Base-by-base conservation (phyloP, 495 filamentous ascomycete genomes). In the Aspergillus funiculosus region DNA sequence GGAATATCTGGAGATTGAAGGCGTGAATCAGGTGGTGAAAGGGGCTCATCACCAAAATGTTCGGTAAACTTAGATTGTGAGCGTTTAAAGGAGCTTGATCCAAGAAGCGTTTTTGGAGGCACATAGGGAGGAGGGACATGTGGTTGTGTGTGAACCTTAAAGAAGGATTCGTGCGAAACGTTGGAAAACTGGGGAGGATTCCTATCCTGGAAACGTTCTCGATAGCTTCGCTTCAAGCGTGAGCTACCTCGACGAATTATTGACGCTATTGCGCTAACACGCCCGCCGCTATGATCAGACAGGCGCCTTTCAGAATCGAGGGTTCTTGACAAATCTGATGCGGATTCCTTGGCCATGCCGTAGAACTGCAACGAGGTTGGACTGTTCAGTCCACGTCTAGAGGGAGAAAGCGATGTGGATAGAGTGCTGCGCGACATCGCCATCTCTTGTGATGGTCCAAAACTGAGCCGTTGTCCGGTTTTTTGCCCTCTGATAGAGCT, bases 61-160 rank as follows among this genome's bases (percentile, higher is more conserved):
- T 96, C 89, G n/a, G 82, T 79, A 71, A 96, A 96, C 35, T 87
- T 90, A 30, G 88, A 94, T 65, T 86, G 85, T 3, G 87, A 87
- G 21, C 88, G 82, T 48, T 81, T 79, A 6, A 89, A 79, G 1
- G 73, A 74, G 9, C 73, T 76, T 6, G 77, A 74, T 26, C 68
- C 69, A 31, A 63, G 63, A 47, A 66, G 68, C 27, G 56, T 61
- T 47, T 72, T 65, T 0, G 75, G 69, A 11, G 73, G 66, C 39
- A 69, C 64, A 11, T 60, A 59, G 7, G 60, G 43, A 4, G 58
- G 53, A 27, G 66, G 63, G 2, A 56, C 61, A 6, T 65, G 62
- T n/a, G 62, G 59, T 17, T 64, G 65, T 3, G 67, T 66, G 20
- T 64, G 60, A 17, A 69, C 56, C 24, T 72, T 75, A 38, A 74